Evolutionary conservation across 2,329 filamentous ascomycete species (phyloP).

Genomic region (Davidsoniella neocaledoniae): DNA sequence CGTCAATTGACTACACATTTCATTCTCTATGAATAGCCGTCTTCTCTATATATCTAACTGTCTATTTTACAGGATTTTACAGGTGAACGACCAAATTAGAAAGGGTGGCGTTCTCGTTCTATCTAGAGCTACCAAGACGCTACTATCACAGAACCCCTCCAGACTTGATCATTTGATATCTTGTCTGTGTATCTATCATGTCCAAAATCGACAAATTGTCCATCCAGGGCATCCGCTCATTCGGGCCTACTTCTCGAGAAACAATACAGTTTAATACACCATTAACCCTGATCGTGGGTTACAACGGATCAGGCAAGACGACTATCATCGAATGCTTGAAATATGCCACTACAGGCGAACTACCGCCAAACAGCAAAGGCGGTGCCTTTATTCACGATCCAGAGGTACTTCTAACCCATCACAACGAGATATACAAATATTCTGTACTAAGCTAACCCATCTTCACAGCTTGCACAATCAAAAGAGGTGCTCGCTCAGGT

Average conservation of each 20-base stretch:
- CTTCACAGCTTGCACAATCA: constrained; percentile 13
- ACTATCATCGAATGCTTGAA: constrained; percentile 98
- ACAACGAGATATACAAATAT: background rate
- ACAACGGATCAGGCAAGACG: constrained; percentile 95
- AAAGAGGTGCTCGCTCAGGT: constrained; percentile 84
- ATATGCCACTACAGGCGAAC: constrained; percentile 87
- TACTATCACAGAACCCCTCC: too few species aligned
- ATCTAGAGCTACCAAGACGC: too few species aligned
- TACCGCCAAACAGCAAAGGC: constrained; percentile 78
- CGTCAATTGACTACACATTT: too few species aligned
- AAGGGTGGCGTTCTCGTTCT: too few species aligned
- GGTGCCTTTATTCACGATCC: constrained; percentile 95
- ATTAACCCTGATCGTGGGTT: constrained; percentile 87
- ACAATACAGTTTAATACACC: constrained; percentile 79
- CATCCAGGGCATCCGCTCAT: constrained; percentile 71
- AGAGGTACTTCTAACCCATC: constrained; percentile 35
- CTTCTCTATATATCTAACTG: too few species aligned
- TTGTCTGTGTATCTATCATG: constrained; percentile 23
- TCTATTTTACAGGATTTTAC: too few species aligned
- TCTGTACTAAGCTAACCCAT: background rate
- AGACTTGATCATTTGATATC: background rate
- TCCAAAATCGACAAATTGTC: constrained; percentile 81
- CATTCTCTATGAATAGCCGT: too few species aligned
- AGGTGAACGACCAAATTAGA: too few species aligned
- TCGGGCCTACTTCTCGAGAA: constrained; percentile 58